These are phyloP conservation scores for Lactifluus echinatus DNA, from an alignment of 768 basidiomycete species.

Conservation along the genomic window DNA sequence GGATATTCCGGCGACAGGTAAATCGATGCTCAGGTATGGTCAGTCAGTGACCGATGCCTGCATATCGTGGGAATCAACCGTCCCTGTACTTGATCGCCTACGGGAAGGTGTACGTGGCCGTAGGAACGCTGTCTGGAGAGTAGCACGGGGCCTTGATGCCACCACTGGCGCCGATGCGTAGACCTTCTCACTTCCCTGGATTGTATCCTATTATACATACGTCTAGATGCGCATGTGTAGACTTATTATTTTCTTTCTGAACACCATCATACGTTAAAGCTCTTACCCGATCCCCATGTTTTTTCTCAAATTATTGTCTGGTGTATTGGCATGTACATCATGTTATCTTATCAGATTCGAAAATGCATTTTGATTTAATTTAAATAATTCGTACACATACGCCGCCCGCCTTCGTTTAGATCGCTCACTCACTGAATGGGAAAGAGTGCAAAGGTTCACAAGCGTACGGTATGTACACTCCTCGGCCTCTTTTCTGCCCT, in stretches of 20 bases:
- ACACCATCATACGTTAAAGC: constrained; percentile 1
- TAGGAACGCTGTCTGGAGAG: constrained; percentile 38
- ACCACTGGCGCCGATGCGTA: constrained; percentile 2
- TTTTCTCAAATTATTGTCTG: neutral
- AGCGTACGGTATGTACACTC: constrained; percentile 39
- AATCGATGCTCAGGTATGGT: constrained; percentile 67
- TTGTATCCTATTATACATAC: neutral
- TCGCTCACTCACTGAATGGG: constrained; percentile 41
- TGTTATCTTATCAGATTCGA: constrained; percentile 10
- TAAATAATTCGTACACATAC: neutral
- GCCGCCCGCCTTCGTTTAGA: too few relatives aligned
- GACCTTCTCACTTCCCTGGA: neutral
- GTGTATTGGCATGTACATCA: constrained; percentile 1
- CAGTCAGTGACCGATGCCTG: constrained; percentile 87
- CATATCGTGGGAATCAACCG: constrained; percentile 83
- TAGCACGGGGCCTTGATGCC: constrained; percentile 23
- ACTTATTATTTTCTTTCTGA: neutral
- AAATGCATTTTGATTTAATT: neutral
- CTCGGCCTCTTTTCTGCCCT: neutral
- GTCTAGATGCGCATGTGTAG: neutral
- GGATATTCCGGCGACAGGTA: constrained; percentile 68
- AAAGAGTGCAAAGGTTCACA: constrained; percentile 58
- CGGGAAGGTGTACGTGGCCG: constrained; percentile 83
- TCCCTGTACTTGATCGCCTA: constrained; percentile 72
- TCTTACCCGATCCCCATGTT: neutral